Conservation (phyloP, 1,284 basidiomycete genomes). For the Schizopora paradoxa region DNA sequence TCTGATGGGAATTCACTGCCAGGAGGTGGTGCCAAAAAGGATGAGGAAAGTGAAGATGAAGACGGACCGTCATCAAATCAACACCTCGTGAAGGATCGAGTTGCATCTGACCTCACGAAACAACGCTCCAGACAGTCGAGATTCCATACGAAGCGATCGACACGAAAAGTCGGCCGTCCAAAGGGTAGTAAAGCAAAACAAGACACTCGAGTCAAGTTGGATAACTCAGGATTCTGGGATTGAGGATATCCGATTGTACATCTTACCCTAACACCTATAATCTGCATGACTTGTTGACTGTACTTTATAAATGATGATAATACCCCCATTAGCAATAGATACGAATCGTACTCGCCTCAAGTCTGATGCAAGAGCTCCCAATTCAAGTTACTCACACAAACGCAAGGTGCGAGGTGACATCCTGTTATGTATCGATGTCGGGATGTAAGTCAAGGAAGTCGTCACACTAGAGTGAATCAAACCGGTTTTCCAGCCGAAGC, state of each 20-base stretch:
- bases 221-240: slow-evolving; percentile 61
- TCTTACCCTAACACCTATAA: too few species aligned
- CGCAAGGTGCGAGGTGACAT: too few species aligned
- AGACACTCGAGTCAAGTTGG: slow-evolving; percentile 60
- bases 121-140: slow-evolving; percentile 63
- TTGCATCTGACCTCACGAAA: slow-evolving; percentile 60
- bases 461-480: too few species aligned
- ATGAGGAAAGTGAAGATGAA: slow-evolving; percentile 12
- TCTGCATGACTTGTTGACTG: too few species aligned
- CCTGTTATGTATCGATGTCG: too few species aligned
- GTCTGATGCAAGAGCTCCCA: too few species aligned
- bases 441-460: too few species aligned
- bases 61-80: neutral
- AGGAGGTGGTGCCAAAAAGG: neutral
- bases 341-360: too few species aligned
- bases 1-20: neutral
- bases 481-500: too few species aligned
- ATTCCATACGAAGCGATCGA: slow-evolving; percentile 66
- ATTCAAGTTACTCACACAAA: too few species aligned
- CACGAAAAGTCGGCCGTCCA: slow-evolving; percentile 60
- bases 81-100: slow-evolving; percentile 40
- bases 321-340: too few species aligned
- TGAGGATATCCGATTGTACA: slow-evolving; percentile 28
- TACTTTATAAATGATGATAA: too few species aligned
- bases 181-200: slow-evolving; percentile 85